phyloP scores from a whole-genome alignment of 805 yeast species.

The Metschnikowia lachancei region DNA sequence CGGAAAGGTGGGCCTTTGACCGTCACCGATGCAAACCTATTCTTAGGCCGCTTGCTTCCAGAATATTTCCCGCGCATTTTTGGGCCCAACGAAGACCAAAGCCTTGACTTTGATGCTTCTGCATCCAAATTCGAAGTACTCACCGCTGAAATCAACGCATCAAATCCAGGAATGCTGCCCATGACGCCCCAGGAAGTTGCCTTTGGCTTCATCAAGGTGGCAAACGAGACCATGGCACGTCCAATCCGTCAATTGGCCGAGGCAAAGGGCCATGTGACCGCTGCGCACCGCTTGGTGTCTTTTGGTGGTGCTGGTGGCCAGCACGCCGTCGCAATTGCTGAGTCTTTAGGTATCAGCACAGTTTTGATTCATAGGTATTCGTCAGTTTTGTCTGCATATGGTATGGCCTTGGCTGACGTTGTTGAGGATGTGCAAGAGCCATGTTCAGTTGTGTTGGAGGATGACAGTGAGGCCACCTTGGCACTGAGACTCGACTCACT shows the following conservation, averaged over 20 bases:
- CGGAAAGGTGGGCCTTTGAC: too few species aligned
- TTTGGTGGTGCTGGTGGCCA: conserved; percentile 25
- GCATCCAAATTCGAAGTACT: conserved; percentile 14
- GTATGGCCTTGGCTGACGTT: conserved; percentile 23
- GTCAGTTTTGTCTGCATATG: conserved; percentile 23
- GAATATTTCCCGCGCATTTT: conserved; percentile 21
- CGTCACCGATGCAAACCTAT: conserved; percentile 22
- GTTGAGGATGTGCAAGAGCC: conserved; percentile 22
- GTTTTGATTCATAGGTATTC: conserved; percentile 21
- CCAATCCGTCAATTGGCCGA: conserved; percentile 22
- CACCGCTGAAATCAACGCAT: conserved; percentile 16
- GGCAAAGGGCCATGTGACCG: conserved; percentile 20
- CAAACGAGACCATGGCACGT: conserved; percentile 22
- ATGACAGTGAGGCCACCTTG: conserved; percentile 1
- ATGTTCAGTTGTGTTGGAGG: conserved; percentile 10
- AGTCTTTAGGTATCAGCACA: conserved; percentile 18
- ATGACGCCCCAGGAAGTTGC: conserved; percentile 22
- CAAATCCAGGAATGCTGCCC: conserved; percentile 12
- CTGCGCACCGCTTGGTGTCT: conserved; percentile 19
- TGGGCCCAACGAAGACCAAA: conserved; percentile 18
- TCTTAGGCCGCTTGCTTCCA: conserved; percentile 20
- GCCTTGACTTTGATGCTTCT: conserved; percentile 17
- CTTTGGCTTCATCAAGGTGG: conserved; percentile 20
- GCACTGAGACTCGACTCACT: conserved; percentile 9
- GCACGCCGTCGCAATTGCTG: conserved; percentile 21